Percentiles rank a stretch among this genome's conserved stretches.
These are phyloP conservation scores for Glycine latifolia DNA, from an alignment of 306 rosid genomes.

Conservation along the genomic window DNA sequence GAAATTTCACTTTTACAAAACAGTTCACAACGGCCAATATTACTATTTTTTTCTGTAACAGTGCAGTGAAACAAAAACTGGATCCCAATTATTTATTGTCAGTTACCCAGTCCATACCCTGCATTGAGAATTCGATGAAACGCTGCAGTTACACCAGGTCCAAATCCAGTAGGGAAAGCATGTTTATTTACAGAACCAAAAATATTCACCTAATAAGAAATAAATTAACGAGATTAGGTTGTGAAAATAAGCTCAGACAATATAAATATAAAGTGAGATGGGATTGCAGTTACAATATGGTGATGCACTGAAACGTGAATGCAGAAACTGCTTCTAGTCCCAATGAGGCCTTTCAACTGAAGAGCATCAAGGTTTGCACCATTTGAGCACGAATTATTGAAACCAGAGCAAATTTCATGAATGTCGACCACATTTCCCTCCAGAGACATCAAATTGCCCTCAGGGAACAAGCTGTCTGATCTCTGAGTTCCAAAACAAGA, in stretches of 20 bases:
- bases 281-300: conserved; percentile 59
- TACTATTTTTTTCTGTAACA: conserved; percentile 2
- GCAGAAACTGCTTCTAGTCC: conserved; percentile 61
- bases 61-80: conserved; percentile 30
- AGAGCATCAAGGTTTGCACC: conserved; percentile 52
- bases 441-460: conserved; percentile 70
- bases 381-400: conserved; percentile 51
- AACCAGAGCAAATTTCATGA: conserved; percentile 55
- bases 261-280: conserved; percentile 21
- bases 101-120: conserved; percentile 57
- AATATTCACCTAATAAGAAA: conserved; percentile 69
- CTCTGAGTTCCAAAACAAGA: conserved; percentile 42
- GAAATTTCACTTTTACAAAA: not conserved
- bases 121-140: conserved; percentile 82
- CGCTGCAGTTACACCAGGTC: conserved; percentile 78
- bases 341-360: conserved; percentile 52
- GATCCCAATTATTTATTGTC: conserved; percentile 24
- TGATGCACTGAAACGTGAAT: conserved; percentile 73
- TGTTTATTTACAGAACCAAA: conserved; percentile 56
- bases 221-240: conserved; percentile 29
- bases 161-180: conserved; percentile 78
- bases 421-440: conserved; percentile 67
- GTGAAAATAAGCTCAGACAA: conserved; percentile 29
- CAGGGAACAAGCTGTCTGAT: conserved; percentile 67
- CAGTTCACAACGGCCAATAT: conserved; percentile 4